These are phyloP conservation scores for Scutellaria galericulata DNA, from an alignment of 257 asterid species.

Conservation along the genomic window DNA sequence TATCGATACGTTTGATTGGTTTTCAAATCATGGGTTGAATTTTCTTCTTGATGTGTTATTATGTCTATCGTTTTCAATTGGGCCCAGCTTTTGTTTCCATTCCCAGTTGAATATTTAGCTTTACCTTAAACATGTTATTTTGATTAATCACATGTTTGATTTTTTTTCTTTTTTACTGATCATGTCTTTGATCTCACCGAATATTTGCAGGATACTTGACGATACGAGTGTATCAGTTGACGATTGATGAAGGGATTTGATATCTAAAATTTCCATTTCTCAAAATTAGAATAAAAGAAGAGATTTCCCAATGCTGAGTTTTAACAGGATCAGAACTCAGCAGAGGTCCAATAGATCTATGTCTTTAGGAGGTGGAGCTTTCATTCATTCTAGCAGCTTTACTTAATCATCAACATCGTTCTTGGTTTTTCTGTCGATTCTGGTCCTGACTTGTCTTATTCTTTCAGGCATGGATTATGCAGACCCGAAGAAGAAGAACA, in stretches of 20 bases:
- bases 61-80: constrained; percentile 39
- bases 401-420: neutral
- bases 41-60: constrained; percentile 27
- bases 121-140: constrained; percentile 31
- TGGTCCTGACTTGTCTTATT: constrained; percentile 12
- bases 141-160: constrained; percentile 17
- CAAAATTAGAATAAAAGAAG: constrained; percentile 19
- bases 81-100: constrained; percentile 43
- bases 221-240: constrained; percentile 24
- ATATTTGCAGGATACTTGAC: constrained; percentile 41
- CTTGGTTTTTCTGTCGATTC: constrained; percentile 13
- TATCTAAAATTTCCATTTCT: constrained; percentile 22
- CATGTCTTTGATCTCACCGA: constrained; percentile 7
- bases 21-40: constrained; percentile 27
- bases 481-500: constrained; percentile 77
- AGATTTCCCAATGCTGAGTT: constrained; percentile 54
- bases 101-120: constrained; percentile 15
- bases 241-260: constrained; percentile 42
- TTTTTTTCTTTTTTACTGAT: constrained; percentile 15
- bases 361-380: constrained; percentile 69
- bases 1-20: constrained; percentile 12
- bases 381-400: neutral
- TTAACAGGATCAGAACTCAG: constrained; percentile 66
- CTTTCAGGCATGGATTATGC: constrained; percentile 81
- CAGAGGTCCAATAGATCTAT: constrained; percentile 62